A percentile compares a stretch with the other conserved stretches of the same genome.
Evolutionary conservation across 345 rosid species (phyloP).

Genomic region (Viola odorata): DNA sequence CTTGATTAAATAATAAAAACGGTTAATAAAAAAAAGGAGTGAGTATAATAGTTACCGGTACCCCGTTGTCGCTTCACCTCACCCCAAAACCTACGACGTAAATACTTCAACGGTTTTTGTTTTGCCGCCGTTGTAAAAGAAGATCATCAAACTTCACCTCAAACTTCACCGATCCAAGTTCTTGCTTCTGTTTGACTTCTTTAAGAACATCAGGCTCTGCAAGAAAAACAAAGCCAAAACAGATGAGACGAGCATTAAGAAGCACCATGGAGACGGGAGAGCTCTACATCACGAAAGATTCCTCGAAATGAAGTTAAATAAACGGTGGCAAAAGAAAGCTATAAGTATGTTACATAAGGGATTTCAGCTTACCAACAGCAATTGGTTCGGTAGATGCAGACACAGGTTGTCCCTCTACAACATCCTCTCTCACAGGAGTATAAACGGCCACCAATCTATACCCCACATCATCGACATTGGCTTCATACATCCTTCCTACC

Average conservation of each 20-base stretch:
- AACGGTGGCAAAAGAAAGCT: neutral
- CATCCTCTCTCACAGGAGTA: conserved; percentile 88
- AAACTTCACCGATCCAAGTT: conserved; percentile 83
- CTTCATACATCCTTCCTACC: conserved; percentile 88
- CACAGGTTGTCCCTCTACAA: conserved; percentile 89
- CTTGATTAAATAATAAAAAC: too few species aligned
- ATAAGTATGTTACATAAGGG: neutral
- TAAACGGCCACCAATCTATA: conserved; percentile 85
- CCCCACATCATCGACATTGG: conserved; percentile 99
- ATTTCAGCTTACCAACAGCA: conserved; percentile 62
- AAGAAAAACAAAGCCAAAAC: conserved; percentile 20
- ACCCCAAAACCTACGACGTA: too few species aligned
- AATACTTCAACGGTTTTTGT: too few species aligned
- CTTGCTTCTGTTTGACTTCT: conserved; percentile 90
- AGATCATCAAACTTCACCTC: too few species aligned
- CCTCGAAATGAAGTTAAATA: neutral
- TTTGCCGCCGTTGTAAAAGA: too few species aligned
- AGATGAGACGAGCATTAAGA: neutral
- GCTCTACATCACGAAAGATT: too few species aligned
- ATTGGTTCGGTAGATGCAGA: conserved; percentile 93
- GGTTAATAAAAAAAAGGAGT: too few species aligned
- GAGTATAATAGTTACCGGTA: too few species aligned
- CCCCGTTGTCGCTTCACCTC: too few species aligned
- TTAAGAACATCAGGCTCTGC: conserved; percentile 89
- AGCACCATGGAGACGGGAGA: neutral